Evolutionary conservation across 2,329 filamentous ascomycete species (phyloP).

Genomic region (Dryadomyces quercus-mongolicae): DNA sequence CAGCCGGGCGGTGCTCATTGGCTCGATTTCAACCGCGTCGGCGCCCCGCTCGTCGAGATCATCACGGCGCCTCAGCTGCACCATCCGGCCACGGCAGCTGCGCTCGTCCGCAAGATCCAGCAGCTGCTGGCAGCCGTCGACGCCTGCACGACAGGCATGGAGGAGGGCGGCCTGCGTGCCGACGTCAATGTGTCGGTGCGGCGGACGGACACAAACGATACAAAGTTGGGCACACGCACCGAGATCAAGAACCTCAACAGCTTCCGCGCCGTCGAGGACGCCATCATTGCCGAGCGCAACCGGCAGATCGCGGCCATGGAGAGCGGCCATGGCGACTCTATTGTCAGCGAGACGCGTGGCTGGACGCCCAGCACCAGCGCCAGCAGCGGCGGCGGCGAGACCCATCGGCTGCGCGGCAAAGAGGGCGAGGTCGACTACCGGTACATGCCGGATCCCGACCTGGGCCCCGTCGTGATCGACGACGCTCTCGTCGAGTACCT

Average conservation of each 20-base stretch:
- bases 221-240: conserved; percentile 64
- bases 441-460: conserved; percentile 95
- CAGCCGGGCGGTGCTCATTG: conserved; percentile 63
- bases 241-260: conserved; percentile 97
- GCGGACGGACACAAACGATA: conserved; percentile 36
- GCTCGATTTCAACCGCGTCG: conserved; percentile 89
- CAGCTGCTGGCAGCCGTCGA: conserved; percentile 66
- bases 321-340: conserved; percentile 53
- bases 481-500: conserved; percentile 56
- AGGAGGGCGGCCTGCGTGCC: conserved; percentile 76
- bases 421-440: conserved; percentile 96
- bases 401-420: conserved; percentile 72
- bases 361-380: conserved; percentile 61
- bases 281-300: conserved; percentile 81
- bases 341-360: conserved; percentile 70
- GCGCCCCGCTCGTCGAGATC: conserved; percentile 84
- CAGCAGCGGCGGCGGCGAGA: conserved; percentile 48
- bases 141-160: conserved; percentile 85
- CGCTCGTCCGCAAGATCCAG: conserved; percentile 82
- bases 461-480: conserved; percentile 67
- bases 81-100: conserved; percentile 74
- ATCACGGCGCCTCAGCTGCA: conserved; percentile 87
- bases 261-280: conserved; percentile 90
- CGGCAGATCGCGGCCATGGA: conserved; percentile 76
- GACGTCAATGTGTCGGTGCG: conserved; percentile 93